Evolutionary conservation across 2,329 filamentous ascomycete genomes (phyloP), one percentile per base, ranked within the genome.

Genomic region (Aspergillus hiratsukae): DNA sequence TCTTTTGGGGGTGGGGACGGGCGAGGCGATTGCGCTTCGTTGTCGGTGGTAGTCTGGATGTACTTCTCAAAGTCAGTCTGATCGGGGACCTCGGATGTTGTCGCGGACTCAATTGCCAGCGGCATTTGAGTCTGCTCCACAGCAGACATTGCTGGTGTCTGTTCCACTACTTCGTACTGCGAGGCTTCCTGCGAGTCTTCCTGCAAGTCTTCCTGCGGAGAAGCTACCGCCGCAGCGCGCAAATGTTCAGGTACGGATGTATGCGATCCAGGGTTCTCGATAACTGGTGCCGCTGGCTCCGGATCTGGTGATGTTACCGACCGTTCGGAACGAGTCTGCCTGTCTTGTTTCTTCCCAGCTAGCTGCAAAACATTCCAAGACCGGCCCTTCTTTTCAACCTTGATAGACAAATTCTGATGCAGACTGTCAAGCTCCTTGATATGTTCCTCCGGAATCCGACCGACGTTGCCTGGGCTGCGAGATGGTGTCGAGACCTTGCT

Each of bases 61-160:
- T 75, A 76, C 60, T 75, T 75, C 62, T 77, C 73, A 49, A 75
- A 71, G 56, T 77, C 75, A 19, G 70, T 74, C 52, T 69, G 68
- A 51, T 66, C 65, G 40, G 66, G 57, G 14, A 58, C 29, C 3
- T 62, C 58, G 21, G 61, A 52, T 29, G 53, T 51, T 35, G 51
- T n/a, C n/a, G 56, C 54, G 7, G 63, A 56, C 46, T 59, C 60
- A 45, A 60, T 52, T 49, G 59, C 58, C 59, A 58, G 50, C 48
- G 61, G 64, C 58, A 60, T 65, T 48, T 65, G 63, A 11, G 57
- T 58, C 50, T 64, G 59, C 52, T 70, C 64, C 49, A 65, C 67
- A 37, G 64, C 64, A 62, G 70, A 68, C 71, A 73, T 73, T 55
- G 56, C 51, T 48, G 51, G 41, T 37, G 51, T 29, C 21, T 58